A percentile compares a stretch with the other conserved stretches of the same genome.
Conservation (phyloP, 1,284 basidiomycete genomes). For the Austroboletus niveus region DNA sequence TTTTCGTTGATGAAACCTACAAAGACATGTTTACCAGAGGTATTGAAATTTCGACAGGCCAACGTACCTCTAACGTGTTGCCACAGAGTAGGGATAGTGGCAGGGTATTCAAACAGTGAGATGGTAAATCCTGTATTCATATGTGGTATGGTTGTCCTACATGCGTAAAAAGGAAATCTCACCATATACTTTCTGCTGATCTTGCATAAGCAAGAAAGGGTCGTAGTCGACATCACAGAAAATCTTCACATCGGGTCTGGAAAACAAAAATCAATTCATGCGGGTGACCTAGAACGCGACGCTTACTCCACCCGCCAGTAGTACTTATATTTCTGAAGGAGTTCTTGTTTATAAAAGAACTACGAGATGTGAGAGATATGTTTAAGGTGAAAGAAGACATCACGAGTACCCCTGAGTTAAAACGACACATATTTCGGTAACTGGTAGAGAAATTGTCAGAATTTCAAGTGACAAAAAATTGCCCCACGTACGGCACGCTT, state of each 20-base stretch:
- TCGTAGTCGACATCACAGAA: conserved; percentile 88
- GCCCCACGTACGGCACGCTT: conserved; percentile 56
- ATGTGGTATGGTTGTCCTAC: not conserved
- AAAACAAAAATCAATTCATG: not conserved
- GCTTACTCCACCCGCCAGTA: conserved; percentile 84
- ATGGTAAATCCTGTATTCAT: conserved; percentile 71
- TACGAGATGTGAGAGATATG: conserved; percentile 30
- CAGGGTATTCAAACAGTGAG: conserved; percentile 80
- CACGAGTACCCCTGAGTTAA: conserved; percentile 81
- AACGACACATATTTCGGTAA: conserved; percentile 92
- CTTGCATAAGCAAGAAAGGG: conserved; percentile 89
- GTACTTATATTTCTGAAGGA: conserved; percentile 82
- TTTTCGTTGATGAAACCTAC: conserved; percentile 76
- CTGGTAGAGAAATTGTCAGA: conserved; percentile 32
- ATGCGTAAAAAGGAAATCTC: conserved; percentile 1
- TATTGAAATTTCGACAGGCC: not conserved
- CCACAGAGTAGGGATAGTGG: conserved; percentile 89
- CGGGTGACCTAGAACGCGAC: not conserved
- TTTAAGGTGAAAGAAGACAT: not conserved
- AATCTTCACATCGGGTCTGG: conserved; percentile 79
- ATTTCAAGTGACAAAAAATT: conserved; percentile 2
- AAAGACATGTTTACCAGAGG: not conserved
- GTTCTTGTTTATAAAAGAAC: conserved; percentile 86
- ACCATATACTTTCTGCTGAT: conserved; percentile 85
- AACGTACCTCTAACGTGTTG: conserved; percentile 61